These are phyloP conservation scores for Hericium coralloides DNA, from an alignment of 768 basidiomycete genomes.

Conservation along the genomic window DNA sequence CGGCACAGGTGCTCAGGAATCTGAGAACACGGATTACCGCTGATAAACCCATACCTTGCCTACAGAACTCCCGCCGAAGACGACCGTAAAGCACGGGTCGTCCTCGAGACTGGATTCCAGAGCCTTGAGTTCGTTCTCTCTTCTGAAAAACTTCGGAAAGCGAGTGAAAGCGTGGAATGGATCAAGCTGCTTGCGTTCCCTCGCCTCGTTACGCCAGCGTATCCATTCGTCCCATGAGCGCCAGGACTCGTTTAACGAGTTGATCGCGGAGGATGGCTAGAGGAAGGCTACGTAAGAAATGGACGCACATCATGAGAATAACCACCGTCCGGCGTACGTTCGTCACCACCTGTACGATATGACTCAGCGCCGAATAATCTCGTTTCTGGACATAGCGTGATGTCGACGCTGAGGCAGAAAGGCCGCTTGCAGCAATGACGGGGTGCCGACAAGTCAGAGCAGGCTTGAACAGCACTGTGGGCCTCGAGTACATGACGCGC, in stretches of 20 bases:
- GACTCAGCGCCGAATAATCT: constrained; percentile 73
- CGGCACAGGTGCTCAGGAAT: no score
- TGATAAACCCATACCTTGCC: constrained; percentile 48
- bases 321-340: constrained; percentile 41
- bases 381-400: constrained; percentile 47
- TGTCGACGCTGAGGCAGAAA: neutral
- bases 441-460: no score
- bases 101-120: constrained; percentile 57
- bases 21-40: neutral
- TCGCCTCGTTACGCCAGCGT: constrained; percentile 62
- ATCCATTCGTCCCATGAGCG: constrained; percentile 70
- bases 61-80: constrained; percentile 74
- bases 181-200: constrained; percentile 58
- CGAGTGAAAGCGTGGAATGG: constrained; percentile 72
- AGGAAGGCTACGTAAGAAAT: neutral
- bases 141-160: constrained; percentile 64
- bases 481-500: no score
- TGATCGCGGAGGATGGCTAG: constrained; percentile 71
- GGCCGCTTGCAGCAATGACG: no score
- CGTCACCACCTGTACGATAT: constrained; percentile 64
- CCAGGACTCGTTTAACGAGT: constrained; percentile 71
- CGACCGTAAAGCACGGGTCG: constrained; percentile 70
- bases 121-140: constrained; percentile 57
- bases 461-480: no score
- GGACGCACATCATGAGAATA: neutral